Conservation (phyloP, 2,329 filamentous ascomycete genomes). For the Magnaporthiopsis poae region DNA sequence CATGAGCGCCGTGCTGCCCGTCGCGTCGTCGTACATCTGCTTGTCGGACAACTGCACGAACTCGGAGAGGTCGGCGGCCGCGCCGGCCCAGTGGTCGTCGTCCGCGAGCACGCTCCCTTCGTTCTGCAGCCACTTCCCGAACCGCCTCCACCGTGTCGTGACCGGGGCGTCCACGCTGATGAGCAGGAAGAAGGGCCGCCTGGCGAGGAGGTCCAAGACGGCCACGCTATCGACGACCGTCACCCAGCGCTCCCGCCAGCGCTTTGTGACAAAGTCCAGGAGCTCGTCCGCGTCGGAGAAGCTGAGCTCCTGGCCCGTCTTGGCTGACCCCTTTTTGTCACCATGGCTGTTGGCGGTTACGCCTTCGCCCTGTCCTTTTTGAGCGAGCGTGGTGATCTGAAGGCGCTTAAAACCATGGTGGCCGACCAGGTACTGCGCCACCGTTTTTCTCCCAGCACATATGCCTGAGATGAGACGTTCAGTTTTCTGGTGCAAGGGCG, state of each 20-base stretch:
- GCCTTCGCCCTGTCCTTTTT: not conserved
- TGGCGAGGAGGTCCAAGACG: conserved; percentile 63
- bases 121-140: conserved; percentile 32
- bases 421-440: conserved; percentile 77
- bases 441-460: conserved; percentile 83
- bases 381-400: conserved; percentile 37
- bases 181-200: conserved; percentile 85
- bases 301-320: conserved; percentile 34
- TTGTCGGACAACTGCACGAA: conserved; percentile 55
- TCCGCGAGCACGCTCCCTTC: conserved; percentile 14
- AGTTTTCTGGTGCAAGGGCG: not conserved
- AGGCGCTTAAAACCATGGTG: conserved; percentile 74
- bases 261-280: conserved; percentile 73
- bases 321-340: not conserved
- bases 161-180: conserved; percentile 86
- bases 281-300: conserved; percentile 49
- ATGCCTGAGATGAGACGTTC: conserved; percentile 50
- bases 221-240: conserved; percentile 68
- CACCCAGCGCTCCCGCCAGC: conserved; percentile 78
- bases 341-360: not conserved
- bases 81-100: not conserved
- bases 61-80: conserved; percentile 32
- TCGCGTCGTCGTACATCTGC: conserved; percentile 59
- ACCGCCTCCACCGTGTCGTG: conserved; percentile 71
- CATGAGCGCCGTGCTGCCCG: conserved; percentile 65